Percentiles rank a stretch among this genome's conserved stretches.
phyloP scores from a whole-genome alignment of 2,329 filamentous ascomycete species.

The Paraphaeosphaeria minitans region DNA sequence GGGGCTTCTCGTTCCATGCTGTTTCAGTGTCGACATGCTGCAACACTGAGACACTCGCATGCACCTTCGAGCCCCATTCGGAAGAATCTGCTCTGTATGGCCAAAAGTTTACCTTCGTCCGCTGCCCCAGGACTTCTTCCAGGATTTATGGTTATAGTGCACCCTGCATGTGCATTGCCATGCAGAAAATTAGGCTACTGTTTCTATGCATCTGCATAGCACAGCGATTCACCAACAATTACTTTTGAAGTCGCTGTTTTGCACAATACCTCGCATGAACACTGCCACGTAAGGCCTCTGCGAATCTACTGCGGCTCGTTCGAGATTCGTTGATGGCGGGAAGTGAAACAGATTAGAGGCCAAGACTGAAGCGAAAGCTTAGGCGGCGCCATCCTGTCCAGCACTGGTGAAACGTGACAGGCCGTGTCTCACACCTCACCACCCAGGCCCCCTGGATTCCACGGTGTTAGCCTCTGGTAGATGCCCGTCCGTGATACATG shows the following conservation, averaged over 20 bases:
- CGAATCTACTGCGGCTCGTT: not conserved
- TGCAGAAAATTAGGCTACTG: not conserved
- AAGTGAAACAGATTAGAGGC: conserved; percentile 27
- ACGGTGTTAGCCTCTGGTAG: conserved; percentile 1
- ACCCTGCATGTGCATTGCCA: not conserved
- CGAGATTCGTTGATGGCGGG: conserved; percentile 2
- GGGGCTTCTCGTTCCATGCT: not conserved
- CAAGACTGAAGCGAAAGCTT: conserved; percentile 26
- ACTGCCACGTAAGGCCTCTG: not conserved
- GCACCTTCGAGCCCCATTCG: not conserved
- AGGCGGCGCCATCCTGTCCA: conserved; percentile 18
- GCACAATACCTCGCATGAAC: not conserved
- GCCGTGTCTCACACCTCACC: conserved; percentile 12
- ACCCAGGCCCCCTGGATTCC: not conserved
- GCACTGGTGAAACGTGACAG: conserved; percentile 31
- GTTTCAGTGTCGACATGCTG: not conserved
- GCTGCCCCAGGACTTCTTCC: not conserved
- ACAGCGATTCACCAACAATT: not conserved
- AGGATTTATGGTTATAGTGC: not conserved
- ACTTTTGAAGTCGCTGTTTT: not conserved
- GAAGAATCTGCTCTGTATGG: not conserved
- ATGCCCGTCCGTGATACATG: conserved; percentile 9
- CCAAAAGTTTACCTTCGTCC: not conserved
- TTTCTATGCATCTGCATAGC: not conserved
- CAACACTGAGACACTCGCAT: not conserved